Percentiles rank a stretch among this genome's conserved stretches.
phyloP scores from a whole-genome alignment of 2,329 filamentous ascomycete species.

The Lecanicillium sp. region DNA sequence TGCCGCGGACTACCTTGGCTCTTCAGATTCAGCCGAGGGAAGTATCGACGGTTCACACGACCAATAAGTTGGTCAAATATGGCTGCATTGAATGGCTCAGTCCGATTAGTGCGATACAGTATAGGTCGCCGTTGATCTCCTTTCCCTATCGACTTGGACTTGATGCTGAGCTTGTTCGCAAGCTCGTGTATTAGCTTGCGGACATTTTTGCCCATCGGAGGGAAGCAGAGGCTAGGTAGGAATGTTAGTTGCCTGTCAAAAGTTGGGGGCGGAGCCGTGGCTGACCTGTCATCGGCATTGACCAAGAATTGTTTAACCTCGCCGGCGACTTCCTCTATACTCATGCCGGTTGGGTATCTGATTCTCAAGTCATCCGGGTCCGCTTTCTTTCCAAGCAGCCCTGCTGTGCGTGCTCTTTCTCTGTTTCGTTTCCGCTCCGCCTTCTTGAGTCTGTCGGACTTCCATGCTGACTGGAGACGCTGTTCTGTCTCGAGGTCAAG shows the following conservation, averaged over 20 bases:
- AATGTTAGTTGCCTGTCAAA: constrained; percentile 31
- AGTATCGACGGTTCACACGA: constrained; percentile 44
- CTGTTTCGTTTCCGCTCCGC: constrained; percentile 61
- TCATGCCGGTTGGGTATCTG: constrained; percentile 69
- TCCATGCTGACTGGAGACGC: constrained; percentile 51
- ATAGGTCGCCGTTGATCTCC: constrained; percentile 68
- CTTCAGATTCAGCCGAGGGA: constrained; percentile 42
- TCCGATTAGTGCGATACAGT: constrained; percentile 66
- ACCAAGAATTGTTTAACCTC: constrained; percentile 68
- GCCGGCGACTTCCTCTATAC: constrained; percentile 58
- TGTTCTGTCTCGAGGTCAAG: constrained; percentile 61
- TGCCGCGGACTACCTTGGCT: constrained; percentile 25
- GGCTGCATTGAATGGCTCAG: constrained; percentile 50
- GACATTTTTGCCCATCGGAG: constrained; percentile 73
- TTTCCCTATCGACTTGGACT: constrained; percentile 74
- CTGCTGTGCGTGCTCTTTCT: constrained; percentile 59
- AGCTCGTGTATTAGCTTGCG: constrained; percentile 76
- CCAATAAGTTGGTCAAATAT: constrained; percentile 41
- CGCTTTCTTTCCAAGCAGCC: constrained; percentile 53
- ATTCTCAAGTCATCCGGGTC: constrained; percentile 52
- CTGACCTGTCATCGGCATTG: constrained; percentile 52
- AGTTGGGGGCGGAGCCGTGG: not conserved
- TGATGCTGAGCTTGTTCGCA: constrained; percentile 66
- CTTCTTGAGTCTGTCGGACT: constrained; percentile 65
- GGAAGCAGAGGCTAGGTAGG: constrained; percentile 48